These are phyloP conservation scores for Pisolithus orientalis DNA, from an alignment of 768 basidiomycete species.

Conservation along the genomic window DNA sequence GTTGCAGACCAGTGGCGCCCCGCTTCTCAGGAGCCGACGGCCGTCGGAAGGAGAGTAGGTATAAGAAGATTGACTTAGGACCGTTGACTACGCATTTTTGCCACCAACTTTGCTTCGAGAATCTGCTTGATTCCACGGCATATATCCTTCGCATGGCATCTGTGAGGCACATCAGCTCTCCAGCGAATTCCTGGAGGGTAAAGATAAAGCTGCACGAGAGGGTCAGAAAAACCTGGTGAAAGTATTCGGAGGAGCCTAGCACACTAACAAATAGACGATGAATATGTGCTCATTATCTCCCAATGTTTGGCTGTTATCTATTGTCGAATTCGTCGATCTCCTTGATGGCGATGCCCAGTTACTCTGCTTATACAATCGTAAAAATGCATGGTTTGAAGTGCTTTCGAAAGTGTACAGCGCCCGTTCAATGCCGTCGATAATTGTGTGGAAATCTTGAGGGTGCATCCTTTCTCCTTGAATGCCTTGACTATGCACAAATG, in stretches of 20 bases:
- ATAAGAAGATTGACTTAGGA: conserved; percentile 18
- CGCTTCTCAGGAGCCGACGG: conserved; percentile 10
- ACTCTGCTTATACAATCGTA: conserved; percentile 63
- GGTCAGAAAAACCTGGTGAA: conserved; percentile 5
- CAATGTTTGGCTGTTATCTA: conserved; percentile 31
- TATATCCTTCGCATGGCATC: conserved; percentile 82
- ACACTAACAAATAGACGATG: conserved; percentile 84
- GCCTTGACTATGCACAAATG: conserved; percentile 45
- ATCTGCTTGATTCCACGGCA: conserved; percentile 49
- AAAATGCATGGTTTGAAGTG: conserved; percentile 77
- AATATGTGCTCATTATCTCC: conserved; percentile 65
- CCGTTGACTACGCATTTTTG: conserved; percentile 27
- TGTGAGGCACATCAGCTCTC: conserved; percentile 73
- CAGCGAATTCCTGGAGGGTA: conserved; percentile 89
- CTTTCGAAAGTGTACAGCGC: conserved; percentile 72
- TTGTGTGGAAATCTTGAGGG: conserved; percentile 56
- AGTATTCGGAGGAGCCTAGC: background rate
- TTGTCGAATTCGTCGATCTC: conserved; percentile 11
- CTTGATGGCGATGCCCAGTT: conserved; percentile 24
- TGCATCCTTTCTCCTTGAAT: conserved; percentile 31
- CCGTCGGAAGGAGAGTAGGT: conserved; percentile 12
- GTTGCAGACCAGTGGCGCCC: conserved; percentile 20
- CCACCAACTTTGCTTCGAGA: conserved; percentile 33
- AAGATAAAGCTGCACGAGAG: conserved; percentile 77
- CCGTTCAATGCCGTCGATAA: conserved; percentile 60